Base-by-base conservation (phyloP, 169 alveolate species). In the Plasmodium vinckei region DNA sequence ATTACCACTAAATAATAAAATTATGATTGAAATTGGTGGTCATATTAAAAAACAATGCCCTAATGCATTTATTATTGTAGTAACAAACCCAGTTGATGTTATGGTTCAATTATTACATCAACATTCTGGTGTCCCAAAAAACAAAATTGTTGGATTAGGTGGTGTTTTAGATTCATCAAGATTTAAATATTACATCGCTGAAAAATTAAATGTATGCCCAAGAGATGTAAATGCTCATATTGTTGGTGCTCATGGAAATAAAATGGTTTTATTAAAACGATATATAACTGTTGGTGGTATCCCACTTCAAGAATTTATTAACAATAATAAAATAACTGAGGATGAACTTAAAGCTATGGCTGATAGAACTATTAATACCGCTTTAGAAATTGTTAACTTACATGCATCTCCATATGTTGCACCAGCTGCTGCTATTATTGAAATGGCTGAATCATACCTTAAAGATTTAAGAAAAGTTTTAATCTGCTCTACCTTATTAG, bases 171-270 rank as follows among this genome's bases (percentile, higher is more conserved):
- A 96, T 73, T 94, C 97, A 3, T 90, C 96, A 27, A 94, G 97
- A 54, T 75, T 96, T 84, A 88, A 91, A 75, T 94, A 93, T 87
- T 89, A 93, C 70, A 84, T 96, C 27, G 88, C 97, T 59, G 88
- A 92, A 63, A 94, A 91, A 63, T 72, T 96, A 39, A 87, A 72
- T 17, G 96, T 94, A 13, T 92, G 95, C 93, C 96, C 96, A 23
- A 87, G 92, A 69, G 94, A 93, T 75, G 94, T 96, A 12, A 95
- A 95, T 64, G 98, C 96, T 13, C 92, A 72, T 46, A 94, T 94
- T 51, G 94, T 96, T 21, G 98, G 97, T 17, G 97, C 96, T 5
- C 98, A 96, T 87, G 97, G 98, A 12, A 94, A 94, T 79, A 90
- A 89, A 25, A 94, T 94, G 95, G 90, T 89, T 12, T 93, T 92